Conservation (phyloP, 2,329 filamentous ascomycete genomes). For the Colletotrichum sublineola region DNA sequence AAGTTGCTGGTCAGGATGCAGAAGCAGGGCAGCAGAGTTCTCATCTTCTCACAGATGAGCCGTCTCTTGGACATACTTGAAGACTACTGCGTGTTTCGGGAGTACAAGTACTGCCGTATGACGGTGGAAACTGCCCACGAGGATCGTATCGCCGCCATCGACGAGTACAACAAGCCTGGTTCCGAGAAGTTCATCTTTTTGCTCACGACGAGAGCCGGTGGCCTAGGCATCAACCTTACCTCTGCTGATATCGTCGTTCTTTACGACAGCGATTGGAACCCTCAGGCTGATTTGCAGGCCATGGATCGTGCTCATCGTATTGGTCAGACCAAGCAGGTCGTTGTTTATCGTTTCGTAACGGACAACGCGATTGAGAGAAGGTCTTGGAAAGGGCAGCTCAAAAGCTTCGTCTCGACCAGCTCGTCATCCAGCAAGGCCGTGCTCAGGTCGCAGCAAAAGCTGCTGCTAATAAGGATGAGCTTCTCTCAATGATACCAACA, state of each 20-base stretch:
- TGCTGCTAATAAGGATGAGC: constrained; percentile 94
- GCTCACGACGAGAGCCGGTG: constrained; percentile 94
- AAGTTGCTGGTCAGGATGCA: constrained; percentile 88
- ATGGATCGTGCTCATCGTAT: constrained; percentile 99
- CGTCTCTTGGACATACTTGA: constrained; percentile 96
- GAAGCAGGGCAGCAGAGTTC: constrained; percentile 89
- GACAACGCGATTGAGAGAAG: constrained; percentile 98
- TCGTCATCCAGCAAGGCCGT: constrained; percentile 97
- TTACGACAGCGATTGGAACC: constrained; percentile 99
- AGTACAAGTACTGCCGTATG: constrained; percentile 96
- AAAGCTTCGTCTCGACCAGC: constrained; percentile 94
- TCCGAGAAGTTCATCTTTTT: constrained; percentile 98
- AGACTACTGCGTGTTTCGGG: constrained; percentile 96
- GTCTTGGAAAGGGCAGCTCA: constrained; percentile 96
- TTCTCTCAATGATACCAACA: constrained; percentile 99
- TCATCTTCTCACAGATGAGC: constrained; percentile 99
- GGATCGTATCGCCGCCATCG: constrained; percentile 96
- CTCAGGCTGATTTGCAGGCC: constrained; percentile 96
- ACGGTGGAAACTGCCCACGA: constrained; percentile 97
- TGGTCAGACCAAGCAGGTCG: constrained; percentile 97
- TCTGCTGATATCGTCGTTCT: constrained; percentile 95
- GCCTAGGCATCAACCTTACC: constrained; percentile 96
- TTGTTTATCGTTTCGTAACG: constrained; percentile 96
- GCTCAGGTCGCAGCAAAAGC: constrained; percentile 91
- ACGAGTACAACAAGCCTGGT: constrained; percentile 96